Conservation (phyloP, 2,329 filamentous ascomycete genomes). For the Hypomyces perniciosus region DNA sequence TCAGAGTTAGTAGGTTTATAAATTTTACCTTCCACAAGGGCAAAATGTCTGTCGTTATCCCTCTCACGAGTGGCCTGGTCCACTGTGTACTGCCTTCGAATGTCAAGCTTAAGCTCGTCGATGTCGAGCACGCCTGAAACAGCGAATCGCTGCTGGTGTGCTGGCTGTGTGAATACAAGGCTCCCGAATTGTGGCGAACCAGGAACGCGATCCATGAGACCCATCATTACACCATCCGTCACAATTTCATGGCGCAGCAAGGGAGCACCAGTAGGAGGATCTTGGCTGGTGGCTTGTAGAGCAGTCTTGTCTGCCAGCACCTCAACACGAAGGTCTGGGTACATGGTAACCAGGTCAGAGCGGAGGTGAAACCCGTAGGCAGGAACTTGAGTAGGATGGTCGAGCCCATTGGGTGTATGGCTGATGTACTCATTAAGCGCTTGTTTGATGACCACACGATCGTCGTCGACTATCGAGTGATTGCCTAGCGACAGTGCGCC, state of each 20-base stretch:
- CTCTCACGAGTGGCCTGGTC: neutral
- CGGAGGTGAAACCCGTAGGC: constrained; percentile 1
- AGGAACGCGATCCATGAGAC: constrained; percentile 25
- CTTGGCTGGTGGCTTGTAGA: neutral
- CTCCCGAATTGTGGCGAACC: constrained; percentile 19
- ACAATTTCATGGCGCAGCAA: constrained; percentile 29
- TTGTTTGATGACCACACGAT: constrained; percentile 15
- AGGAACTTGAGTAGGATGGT: constrained; percentile 10
- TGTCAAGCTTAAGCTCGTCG: constrained; percentile 8
- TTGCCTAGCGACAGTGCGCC: constrained; percentile 38
- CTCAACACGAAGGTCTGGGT: neutral
- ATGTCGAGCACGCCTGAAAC: constrained; percentile 16
- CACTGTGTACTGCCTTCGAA: constrained; percentile 21
- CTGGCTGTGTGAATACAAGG: constrained; percentile 29
- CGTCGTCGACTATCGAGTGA: constrained; percentile 25
- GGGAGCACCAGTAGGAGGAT: constrained; percentile 12
- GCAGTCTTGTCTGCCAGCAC: neutral
- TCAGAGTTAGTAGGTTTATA: neutral
- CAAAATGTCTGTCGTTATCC: neutral
- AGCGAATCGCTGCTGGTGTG: constrained; percentile 33
- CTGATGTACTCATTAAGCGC: neutral
- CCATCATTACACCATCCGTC: constrained; percentile 26
- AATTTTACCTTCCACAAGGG: neutral
- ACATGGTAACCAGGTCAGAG: neutral
- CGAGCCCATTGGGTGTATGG: neutral